Evolutionary conservation across 2,329 filamentous ascomycete genomes (phyloP).

Genomic region (Fusarium circinatum): DNA sequence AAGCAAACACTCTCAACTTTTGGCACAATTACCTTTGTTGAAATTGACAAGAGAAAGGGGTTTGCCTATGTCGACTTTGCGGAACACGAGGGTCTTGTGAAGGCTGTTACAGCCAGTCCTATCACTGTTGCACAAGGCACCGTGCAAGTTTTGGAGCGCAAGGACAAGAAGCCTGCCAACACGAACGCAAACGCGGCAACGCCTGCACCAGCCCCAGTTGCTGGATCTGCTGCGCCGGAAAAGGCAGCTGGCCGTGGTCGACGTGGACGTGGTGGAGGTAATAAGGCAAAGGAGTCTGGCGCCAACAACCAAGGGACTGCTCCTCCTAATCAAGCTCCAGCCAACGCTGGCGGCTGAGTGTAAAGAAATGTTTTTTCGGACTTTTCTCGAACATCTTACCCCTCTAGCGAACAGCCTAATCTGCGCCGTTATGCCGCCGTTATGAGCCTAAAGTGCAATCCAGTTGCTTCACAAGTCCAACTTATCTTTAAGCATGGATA

Average conservation of each 20-base stretch:
- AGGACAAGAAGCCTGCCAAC: constrained; percentile 63
- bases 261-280: constrained; percentile 48
- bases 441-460: not conserved
- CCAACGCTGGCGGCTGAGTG: constrained; percentile 37
- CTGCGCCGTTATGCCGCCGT: constrained; percentile 17
- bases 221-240: constrained; percentile 38
- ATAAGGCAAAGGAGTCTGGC: constrained; percentile 40
- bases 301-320: constrained; percentile 17
- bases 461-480: constrained; percentile 14
- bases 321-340: not conserved
- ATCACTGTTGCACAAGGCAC: constrained; percentile 84
- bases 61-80: constrained; percentile 94
- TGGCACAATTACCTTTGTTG: constrained; percentile 80
- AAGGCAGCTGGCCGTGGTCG: constrained; percentile 47
- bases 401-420: constrained; percentile 17
- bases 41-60: constrained; percentile 94
- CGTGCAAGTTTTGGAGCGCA: constrained; percentile 87
- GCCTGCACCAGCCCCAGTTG: constrained; percentile 26
- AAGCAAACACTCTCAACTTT: constrained; percentile 78
- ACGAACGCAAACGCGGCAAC: constrained; percentile 24
- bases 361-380: not conserved
- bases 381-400: constrained; percentile 27
- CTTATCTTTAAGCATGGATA: constrained; percentile 19
- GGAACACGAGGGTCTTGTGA: constrained; percentile 75
- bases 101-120: constrained; percentile 84